Evolutionary conservation across 192 early-diverging fungal genomes (phyloP), one percentile per base, ranked within the genome.

Genomic region (Linnemannia hyalina): DNA sequence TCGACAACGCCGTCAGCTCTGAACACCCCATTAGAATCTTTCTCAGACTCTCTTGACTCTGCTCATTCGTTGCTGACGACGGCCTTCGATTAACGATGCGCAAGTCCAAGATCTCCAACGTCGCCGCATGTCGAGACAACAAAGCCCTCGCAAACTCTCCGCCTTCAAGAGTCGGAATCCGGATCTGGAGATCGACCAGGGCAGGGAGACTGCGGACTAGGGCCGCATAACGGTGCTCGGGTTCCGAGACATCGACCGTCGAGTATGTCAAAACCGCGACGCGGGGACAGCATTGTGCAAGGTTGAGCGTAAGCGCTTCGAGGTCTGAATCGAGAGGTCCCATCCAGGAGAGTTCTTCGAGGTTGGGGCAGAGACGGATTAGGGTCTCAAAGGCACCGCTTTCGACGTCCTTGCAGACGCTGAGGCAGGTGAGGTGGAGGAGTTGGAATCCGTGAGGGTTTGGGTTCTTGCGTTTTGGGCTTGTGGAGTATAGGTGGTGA

Each of bases 261-360:
- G 78, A 80, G 29, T 80, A 80, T 3, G 78, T 80, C 54, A 80
- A 20, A 0, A 57, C 52, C 0, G 78, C 57, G 40, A 80, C 23
- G 5, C 41, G 47, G 44, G 78, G 78, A 23, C 70, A 63, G 32
- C 78, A 73, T 57, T 80, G 47, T 1, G 54, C 38, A 13, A 80
- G 10, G 68, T 80, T 80, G 54, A 71, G 32, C 3, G 70, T 73
- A n/a, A 80, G 52, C 44, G 35, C 54, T 41, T 35, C 41, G 26
- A 80, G 26, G 22, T 80, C 78, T 1, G 42, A 46, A 36, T 80
- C 78, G 16, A 49, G 44, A 16, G 78, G 57, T 9, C 78, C 78
- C 78, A 80, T 80, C 78, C 78, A 80, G 5, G 78, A 80, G 23
- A 80, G 78, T 20, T 80, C 78, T 38, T 80, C 70, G 29, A 80